Conservation (phyloP, 495 filamentous ascomycete species). For the Tuber brumale region DNA sequence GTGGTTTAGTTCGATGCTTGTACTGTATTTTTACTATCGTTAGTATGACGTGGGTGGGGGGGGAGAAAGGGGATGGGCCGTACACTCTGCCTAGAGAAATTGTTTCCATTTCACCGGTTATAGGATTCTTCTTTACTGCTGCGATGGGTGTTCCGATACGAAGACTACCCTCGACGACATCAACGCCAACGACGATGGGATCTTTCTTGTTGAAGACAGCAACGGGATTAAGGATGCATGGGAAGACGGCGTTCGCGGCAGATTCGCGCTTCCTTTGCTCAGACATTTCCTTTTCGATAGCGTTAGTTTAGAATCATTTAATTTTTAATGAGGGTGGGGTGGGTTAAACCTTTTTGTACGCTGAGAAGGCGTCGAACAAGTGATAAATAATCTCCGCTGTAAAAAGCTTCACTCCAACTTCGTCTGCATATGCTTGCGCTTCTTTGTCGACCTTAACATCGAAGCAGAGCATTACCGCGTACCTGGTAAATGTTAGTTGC, state of each 20-base stretch:
- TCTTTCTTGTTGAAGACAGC: slow-evolving; percentile 98
- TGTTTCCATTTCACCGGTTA: slow-evolving; percentile 74
- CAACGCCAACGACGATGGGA: slow-evolving; percentile 92
- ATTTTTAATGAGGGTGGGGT: neutral
- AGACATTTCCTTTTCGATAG: slow-evolving; percentile 49
- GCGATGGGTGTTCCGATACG: slow-evolving; percentile 80
- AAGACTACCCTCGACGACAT: slow-evolving; percentile 84
- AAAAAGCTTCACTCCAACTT: slow-evolving; percentile 96
- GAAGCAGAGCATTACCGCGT: slow-evolving; percentile 97
- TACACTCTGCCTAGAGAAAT: slow-evolving; percentile 89
- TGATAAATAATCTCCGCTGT: slow-evolving; percentile 99
- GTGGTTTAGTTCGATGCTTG: slow-evolving; percentile 94
- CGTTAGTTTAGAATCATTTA: slow-evolving; percentile 1
- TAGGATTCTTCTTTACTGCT: slow-evolving; percentile 70
- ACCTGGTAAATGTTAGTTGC: slow-evolving; percentile 8
- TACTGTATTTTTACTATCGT: slow-evolving; percentile 48
- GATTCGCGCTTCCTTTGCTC: slow-evolving; percentile 94
- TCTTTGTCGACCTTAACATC: slow-evolving; percentile 99
- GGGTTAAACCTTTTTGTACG: slow-evolving; percentile 63
- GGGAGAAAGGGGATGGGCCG: slow-evolving; percentile 44
- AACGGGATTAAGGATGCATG: slow-evolving; percentile 79
- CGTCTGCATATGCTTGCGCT: slow-evolving; percentile 80
- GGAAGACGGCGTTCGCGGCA: slow-evolving; percentile 93
- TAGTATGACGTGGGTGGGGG: slow-evolving; percentile 10
- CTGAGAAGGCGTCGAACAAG: slow-evolving; percentile 91